Evolutionary conservation across 2,329 filamentous ascomycete species (phyloP), one percentile per base, ranked within the genome.

Genomic region (Teratosphaeria pseudoeucalypti): DNA sequence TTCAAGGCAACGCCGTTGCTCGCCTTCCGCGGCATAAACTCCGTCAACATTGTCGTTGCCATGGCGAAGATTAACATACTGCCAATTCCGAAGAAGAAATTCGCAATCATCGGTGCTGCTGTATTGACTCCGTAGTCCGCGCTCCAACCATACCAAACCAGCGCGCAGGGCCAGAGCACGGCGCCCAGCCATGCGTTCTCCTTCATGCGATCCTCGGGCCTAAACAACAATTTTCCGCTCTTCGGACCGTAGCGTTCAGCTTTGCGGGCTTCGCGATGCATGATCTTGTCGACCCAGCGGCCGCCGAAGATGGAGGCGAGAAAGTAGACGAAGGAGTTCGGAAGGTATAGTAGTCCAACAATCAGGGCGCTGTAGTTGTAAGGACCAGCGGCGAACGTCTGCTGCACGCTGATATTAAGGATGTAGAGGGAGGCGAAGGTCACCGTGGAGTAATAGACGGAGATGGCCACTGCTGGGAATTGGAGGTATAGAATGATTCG

Each of bases 121-220:
- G 67, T 62, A 52, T 67, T 68, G 3, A 89, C 74, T 1, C 85
- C 78, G 61, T 84, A 81, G 52, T 85, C 75, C 0, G 82, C 80
- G 0, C 84, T 82, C 89, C 90, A 95, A 3, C 90, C 90, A 69
- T 89, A 94, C 77, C 85, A 85, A 32, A 94, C 77, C 61, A 94
- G 72, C 0, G 85, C 85, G 0, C 79, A 78, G 0, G 90, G 90
- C 66, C 88, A 92, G 54, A 92, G 65, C 3, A 84, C 77, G 0
- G 85, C 85, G 2, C 86, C 87, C 0, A 92, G 73, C 86, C 86
- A 92, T 2, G 87, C 87, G 69, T 95, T 94, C 70, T 92, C 87
- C 52, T 85, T 80, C 83, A 94, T 89, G 12, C 90, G 82, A 71
- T 95, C 90, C 73, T 94, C 90, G 0, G 90, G 90, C 2, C 84